Conservation (phyloP, 2,329 filamentous ascomycete genomes). For the Simplicillium aogashimaense region DNA sequence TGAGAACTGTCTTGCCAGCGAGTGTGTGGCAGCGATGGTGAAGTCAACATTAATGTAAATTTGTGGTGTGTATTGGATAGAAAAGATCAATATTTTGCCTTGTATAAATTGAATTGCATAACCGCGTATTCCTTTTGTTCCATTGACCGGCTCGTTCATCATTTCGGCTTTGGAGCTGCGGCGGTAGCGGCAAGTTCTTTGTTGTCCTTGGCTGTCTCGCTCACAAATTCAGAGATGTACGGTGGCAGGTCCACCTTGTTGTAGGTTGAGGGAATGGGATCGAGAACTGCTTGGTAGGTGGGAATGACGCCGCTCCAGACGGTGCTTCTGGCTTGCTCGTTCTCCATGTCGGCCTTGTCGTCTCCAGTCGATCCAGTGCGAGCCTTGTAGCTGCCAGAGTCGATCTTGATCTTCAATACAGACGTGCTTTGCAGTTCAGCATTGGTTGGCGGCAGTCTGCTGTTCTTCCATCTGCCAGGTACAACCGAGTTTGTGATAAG, state of each 20-base stretch:
- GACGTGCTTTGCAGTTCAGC: constrained; percentile 68
- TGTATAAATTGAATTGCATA: not conserved
- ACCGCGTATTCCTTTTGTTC: no score
- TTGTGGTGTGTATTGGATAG: not conserved
- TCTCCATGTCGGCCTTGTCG: constrained; percentile 35
- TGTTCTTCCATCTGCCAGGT: constrained; percentile 56
- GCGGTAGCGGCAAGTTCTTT: constrained; percentile 13
- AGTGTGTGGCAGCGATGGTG: constrained; percentile 84
- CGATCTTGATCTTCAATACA: constrained; percentile 59
- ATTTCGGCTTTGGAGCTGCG: constrained; percentile 14
- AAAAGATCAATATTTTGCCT: constrained; percentile 1
- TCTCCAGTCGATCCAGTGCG: constrained; percentile 53
- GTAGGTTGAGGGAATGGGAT: constrained; percentile 48
- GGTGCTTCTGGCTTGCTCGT: constrained; percentile 26
- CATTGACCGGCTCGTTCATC: not conserved
- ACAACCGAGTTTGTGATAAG: constrained; percentile 69
- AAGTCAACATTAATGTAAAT: constrained; percentile 11
- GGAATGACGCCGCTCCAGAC: constrained; percentile 52
- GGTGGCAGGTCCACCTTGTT: constrained; percentile 36
- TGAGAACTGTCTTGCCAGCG: constrained; percentile 72
- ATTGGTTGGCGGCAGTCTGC: constrained; percentile 58
- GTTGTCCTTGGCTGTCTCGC: constrained; percentile 25
- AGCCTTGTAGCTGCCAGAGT: constrained; percentile 67
- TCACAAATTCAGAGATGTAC: constrained; percentile 15
- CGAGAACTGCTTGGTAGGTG: constrained; percentile 52